Evolutionary conservation across 2,329 filamentous ascomycete species (phyloP).

Genomic region (Colletotrichum godetiae): DNA sequence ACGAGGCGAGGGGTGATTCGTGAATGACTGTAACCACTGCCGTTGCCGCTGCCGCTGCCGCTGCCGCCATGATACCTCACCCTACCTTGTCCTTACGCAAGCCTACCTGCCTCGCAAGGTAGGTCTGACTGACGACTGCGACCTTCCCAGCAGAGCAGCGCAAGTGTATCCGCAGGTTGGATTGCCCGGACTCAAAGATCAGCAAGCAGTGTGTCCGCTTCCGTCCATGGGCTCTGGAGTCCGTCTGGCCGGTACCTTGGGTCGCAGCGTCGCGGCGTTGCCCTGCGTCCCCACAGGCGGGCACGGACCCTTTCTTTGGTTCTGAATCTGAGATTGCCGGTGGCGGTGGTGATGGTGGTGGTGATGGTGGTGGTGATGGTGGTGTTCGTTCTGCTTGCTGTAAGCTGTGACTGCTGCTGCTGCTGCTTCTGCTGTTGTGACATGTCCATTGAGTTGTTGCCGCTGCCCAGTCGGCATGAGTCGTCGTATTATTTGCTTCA

Average conservation of each 20-base stretch:
- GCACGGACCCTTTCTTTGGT: constrained; percentile 38
- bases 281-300: constrained; percentile 37
- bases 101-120: neutral
- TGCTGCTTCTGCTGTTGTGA: neutral
- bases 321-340: neutral
- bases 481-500: neutral
- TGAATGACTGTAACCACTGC: neutral
- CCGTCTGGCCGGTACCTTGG: constrained; percentile 41
- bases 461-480: neutral
- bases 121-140: neutral
- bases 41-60: neutral
- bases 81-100: neutral
- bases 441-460: neutral
- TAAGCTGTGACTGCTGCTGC: neutral
- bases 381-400: constrained; percentile 1
- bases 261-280: constrained; percentile 36
- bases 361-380: neutral
- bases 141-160: neutral
- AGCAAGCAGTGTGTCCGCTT: constrained; percentile 31
- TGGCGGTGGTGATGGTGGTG: neutral
- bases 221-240: constrained; percentile 32
- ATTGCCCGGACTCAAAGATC: constrained; percentile 27
- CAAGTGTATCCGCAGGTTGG: no score
- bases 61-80: neutral
- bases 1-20: neutral